phyloP scores from a whole-genome alignment of 1,284 basidiomycete species.

The Cystobasidium sp. region DNA sequence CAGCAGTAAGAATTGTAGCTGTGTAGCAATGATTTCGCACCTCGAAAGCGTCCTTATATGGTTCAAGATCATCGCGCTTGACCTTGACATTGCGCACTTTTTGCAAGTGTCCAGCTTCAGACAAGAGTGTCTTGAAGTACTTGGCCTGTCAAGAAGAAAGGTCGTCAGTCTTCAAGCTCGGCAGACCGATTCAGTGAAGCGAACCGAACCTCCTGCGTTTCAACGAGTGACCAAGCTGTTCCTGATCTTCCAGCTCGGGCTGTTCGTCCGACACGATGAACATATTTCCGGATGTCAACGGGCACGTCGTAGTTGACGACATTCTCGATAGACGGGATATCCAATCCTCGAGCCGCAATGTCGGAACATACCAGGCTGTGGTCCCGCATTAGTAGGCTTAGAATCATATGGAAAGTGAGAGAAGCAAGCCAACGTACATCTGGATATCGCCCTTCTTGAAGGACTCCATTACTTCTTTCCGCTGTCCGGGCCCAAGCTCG shows the following conservation, averaged over 20 bases:
- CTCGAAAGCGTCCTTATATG: constrained; percentile 68
- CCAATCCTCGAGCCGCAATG: constrained; percentile 94
- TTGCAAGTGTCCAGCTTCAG: constrained; percentile 72
- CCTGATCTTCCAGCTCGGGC: constrained; percentile 86
- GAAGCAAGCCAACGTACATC: constrained; percentile 60
- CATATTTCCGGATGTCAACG: constrained; percentile 96
- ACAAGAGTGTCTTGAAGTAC: constrained; percentile 85
- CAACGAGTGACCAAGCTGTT: constrained; percentile 90
- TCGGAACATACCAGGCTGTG: constrained; percentile 88
- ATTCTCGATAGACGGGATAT: constrained; percentile 86
- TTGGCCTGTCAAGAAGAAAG: constrained; percentile 65
- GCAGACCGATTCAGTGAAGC: not conserved
- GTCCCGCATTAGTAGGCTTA: not conserved
- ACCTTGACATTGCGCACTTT: constrained; percentile 75
- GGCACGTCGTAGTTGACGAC: constrained; percentile 94
- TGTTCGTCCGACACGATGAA: constrained; percentile 93
- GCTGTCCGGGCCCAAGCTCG: constrained; percentile 75
- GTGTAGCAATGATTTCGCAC: constrained; percentile 41
- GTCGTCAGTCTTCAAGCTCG: not conserved
- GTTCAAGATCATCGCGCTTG: constrained; percentile 66
- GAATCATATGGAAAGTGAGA: not conserved
- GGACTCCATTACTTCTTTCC: constrained; percentile 74
- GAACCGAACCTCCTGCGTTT: constrained; percentile 62
- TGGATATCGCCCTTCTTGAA: constrained; percentile 83
- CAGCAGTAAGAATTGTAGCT: too few species aligned